Evolutionary conservation across 306 rosid species (phyloP).

Genomic region (Neltuma alba): DNA sequence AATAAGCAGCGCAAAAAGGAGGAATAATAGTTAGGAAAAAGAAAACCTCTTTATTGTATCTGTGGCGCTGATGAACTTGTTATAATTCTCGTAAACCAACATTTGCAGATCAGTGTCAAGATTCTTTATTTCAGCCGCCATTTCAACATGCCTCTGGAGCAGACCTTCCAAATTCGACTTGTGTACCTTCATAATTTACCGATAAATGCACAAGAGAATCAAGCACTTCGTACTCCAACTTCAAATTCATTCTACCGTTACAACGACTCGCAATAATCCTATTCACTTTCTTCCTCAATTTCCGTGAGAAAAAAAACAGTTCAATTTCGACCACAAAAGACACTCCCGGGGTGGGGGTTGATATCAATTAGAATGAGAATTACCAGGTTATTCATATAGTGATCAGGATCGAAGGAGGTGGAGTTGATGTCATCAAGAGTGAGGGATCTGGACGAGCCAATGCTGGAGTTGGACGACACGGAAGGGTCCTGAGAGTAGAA

Average conservation of each 20-base stretch:
- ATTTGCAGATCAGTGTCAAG: constrained; percentile 94
- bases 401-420: constrained; percentile 71
- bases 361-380: background rate
- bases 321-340: background rate
- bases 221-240: background rate
- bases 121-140: constrained; percentile 96
- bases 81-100: constrained; percentile 89
- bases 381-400: constrained; percentile 79
- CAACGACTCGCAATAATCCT: background rate
- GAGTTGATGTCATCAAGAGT: constrained; percentile 80
- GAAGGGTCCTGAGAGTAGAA: constrained; percentile 87
- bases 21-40: background rate
- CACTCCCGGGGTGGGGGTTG: too few species aligned
- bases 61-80: constrained; percentile 88
- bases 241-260: background rate
- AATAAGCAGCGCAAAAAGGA: background rate
- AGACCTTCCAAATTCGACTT: constrained; percentile 81
- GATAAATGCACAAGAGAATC: background rate
- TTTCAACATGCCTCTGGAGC: constrained; percentile 75
- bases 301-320: background rate
- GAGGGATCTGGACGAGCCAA: constrained; percentile 38
- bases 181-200: constrained; percentile 51
- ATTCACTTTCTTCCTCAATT: background rate
- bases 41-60: constrained; percentile 79
- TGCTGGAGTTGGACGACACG: constrained; percentile 37